These are phyloP conservation scores for Coemansia biformis DNA, from an alignment of 192 early-diverging fungal species.

Conservation along the genomic window DNA sequence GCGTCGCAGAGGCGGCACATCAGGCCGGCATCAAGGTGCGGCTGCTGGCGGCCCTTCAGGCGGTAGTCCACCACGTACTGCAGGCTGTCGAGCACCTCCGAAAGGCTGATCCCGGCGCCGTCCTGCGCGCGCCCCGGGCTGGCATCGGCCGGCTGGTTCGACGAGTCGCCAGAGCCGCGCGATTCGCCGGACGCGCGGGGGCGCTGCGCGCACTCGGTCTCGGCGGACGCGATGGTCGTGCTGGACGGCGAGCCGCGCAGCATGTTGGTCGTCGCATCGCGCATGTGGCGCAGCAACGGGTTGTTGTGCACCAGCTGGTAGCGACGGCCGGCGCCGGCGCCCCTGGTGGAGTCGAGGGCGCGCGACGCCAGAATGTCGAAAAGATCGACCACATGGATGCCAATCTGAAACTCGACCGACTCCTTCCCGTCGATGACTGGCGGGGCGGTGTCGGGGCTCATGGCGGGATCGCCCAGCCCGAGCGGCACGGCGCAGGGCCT, in stretches of 20 bases:
- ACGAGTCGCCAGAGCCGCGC: too few species aligned
- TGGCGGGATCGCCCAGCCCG: slow-evolving; percentile 13
- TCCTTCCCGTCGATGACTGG: slow-evolving; percentile 56
- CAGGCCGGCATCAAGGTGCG: slow-evolving; percentile 68
- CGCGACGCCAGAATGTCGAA: slow-evolving; percentile 60
- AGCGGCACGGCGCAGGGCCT: too few species aligned
- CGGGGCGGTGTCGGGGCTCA: slow-evolving; percentile 8
- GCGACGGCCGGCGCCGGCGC: slow-evolving; percentile 20
- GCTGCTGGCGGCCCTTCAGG: slow-evolving; percentile 78
- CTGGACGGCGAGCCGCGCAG: slow-evolving; percentile 42
- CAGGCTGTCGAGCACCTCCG: slow-evolving; percentile 79
- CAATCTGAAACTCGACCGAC: slow-evolving; percentile 62
- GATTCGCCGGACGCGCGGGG: too few species aligned
- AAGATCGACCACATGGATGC: slow-evolving; percentile 70
- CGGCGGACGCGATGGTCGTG: slow-evolving; percentile 22
- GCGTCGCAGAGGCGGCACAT: slow-evolving; percentile 87
- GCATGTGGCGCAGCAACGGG: slow-evolving; percentile 46
- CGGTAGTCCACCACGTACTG: slow-evolving; percentile 94
- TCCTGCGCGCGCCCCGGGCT: neutral
- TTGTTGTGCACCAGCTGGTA: slow-evolving; percentile 45
- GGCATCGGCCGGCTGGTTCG: neutral
- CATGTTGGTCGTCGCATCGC: slow-evolving; percentile 32
- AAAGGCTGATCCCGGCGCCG: slow-evolving; percentile 24
- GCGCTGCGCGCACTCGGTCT: slow-evolving; percentile 11
- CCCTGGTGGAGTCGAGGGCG: slow-evolving; percentile 7